Conservation (phyloP, 495 filamentous ascomycete species). For the Penicillium atrosanguineum region DNA sequence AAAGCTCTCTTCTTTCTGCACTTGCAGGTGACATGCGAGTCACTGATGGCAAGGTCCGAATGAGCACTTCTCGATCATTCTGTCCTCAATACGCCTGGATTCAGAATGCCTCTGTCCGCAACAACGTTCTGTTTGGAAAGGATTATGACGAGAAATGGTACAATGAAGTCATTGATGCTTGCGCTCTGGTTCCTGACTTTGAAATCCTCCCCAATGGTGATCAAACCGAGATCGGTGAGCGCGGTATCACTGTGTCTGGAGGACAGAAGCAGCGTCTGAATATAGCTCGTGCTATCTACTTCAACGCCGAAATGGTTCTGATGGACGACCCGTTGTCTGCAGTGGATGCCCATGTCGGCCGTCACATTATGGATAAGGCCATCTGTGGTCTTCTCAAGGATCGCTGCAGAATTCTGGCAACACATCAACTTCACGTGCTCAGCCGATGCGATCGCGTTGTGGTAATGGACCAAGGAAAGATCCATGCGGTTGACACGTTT, state of each 20-base stretch:
- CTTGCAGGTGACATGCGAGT: slow-evolving; percentile 92
- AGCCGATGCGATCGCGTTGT: slow-evolving; percentile 87
- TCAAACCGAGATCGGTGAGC: slow-evolving; percentile 57
- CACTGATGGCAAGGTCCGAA: slow-evolving; percentile 66
- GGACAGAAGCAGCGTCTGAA: slow-evolving; percentile 68
- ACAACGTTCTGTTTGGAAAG: slow-evolving; percentile 91
- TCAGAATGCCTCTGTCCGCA: slow-evolving; percentile 79
- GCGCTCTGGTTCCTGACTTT: slow-evolving; percentile 56
- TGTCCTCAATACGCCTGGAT: slow-evolving; percentile 99
- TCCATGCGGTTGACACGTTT: slow-evolving; percentile 84
- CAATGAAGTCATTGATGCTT: slow-evolving; percentile 54
- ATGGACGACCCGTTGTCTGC: slow-evolving; percentile 83
- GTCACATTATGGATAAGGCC: slow-evolving; percentile 93
- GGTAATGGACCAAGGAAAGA: slow-evolving; percentile 82
- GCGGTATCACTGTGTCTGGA: slow-evolving; percentile 64
- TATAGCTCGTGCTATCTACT: slow-evolving; percentile 83
- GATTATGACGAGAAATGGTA: slow-evolving; percentile 54
- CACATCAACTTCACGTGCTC: slow-evolving; percentile 91
- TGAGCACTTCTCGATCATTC: slow-evolving; percentile 79
- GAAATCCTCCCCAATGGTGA: slow-evolving; percentile 56
- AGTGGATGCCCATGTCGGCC: slow-evolving; percentile 84
- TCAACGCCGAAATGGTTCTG: slow-evolving; percentile 75
- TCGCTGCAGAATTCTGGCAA: slow-evolving; percentile 88
- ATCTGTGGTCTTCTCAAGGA: slow-evolving; percentile 86
- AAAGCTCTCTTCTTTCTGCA: slow-evolving; percentile 86